Base-by-base conservation (phyloP, 805 yeast genomes). In the Citeromyces matritensis region DNA sequence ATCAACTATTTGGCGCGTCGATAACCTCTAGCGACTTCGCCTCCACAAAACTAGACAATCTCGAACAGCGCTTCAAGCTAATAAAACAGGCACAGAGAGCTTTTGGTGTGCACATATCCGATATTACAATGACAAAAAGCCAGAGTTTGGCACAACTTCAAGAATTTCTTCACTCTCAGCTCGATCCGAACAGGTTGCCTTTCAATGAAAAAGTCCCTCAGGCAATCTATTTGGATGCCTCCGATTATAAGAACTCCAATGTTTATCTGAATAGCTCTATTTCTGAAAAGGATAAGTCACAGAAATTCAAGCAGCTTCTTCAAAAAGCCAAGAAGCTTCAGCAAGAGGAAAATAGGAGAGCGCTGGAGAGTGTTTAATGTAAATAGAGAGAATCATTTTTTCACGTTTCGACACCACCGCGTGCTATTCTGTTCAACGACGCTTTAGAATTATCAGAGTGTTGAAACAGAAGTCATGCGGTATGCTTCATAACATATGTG, bases 171-270 rank as follows among this genome's bases (percentile, higher is more conserved):
- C 23, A 40, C 1, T 33, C 41, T 7, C 38, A 52, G 34, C 47
- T 63, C n/a, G 55, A 64, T 15, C 60, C 63, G 14, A 41, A 44
- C 12, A 57, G 62, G 42, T 55, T 57, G 45, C 31, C 34, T 2
- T 64, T 56, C 39, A 69, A 67, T 42, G 85, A 78, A 45, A 65
- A 73, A 47, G 69, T 73, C 43, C 85, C 91, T n/a, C 69, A 78
- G 43, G 88, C 83, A 19, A 69, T 82, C 34, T 71, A 73, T 37
- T 58, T 82, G 41, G 57, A 70, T 35, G 49, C 58, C 6, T 60
- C 58, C 19, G 74, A 69, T 29, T 79, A 71, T 44, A 58, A 53
- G 21, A 71, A 78, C 26, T 58, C 69, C 4, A 81, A 79, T 40
- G 55, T 75, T 23, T 61, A 63, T 38, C 56, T 73, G 37, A 72